A percentile compares a stretch with the other conserved stretches of the same genome.
phyloP scores from a whole-genome alignment of 495 filamentous ascomycete genomes.

The Xylaria flabelliformis region DNA sequence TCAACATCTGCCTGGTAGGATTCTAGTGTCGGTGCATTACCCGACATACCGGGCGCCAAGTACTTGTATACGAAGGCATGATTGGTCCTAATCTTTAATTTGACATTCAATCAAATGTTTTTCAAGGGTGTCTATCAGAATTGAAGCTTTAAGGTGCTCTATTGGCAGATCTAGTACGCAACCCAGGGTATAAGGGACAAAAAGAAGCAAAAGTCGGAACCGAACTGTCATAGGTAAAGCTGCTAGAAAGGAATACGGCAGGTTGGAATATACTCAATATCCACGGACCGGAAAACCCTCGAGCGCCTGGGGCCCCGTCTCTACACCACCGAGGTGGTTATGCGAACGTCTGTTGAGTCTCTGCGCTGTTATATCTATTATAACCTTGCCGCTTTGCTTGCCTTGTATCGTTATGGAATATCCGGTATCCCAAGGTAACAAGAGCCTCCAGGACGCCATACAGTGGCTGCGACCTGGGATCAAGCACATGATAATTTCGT shows the following conservation, averaged over 20 bases:
- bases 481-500: too few species aligned
- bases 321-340: background rate
- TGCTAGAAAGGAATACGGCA: background rate
- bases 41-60: background rate
- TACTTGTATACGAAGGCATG: background rate
- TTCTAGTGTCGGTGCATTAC: background rate
- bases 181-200: too few species aligned
- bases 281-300: background rate
- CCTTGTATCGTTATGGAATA: background rate
- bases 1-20: background rate
- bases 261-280: background rate
- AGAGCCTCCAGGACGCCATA: too few species aligned
- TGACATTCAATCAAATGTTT: too few species aligned
- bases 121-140: too few species aligned
- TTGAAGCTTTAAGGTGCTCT: too few species aligned
- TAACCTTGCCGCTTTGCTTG: background rate
- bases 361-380: background rate
- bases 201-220: background rate
- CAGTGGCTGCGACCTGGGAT: too few species aligned
- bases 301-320: background rate
- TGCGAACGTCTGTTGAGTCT: background rate
- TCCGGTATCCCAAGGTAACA: too few species aligned
- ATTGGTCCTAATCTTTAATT: too few species aligned
- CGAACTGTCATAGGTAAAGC: background rate
- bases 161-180: too few species aligned